Evolutionary conservation across 768 basidiomycete genomes (phyloP).

Genomic region (Saitozyma podzolica): DNA sequence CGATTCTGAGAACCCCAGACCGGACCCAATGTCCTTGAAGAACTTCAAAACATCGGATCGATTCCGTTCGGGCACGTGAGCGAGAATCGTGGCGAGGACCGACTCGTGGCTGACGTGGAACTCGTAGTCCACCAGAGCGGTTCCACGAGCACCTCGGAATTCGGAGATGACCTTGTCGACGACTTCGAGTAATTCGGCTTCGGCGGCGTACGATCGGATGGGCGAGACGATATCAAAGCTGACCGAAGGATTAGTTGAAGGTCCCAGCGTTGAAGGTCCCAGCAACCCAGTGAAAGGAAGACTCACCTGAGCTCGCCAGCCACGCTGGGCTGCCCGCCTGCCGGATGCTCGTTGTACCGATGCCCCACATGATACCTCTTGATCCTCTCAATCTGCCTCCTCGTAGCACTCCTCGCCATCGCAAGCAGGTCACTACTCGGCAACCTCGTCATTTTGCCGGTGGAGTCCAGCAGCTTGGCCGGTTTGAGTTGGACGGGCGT

Average conservation of each 20-base stretch:
- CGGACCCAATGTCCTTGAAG: conserved; percentile 23
- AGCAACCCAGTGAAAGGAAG: background rate
- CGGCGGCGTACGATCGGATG: conserved; percentile 40
- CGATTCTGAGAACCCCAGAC: conserved; percentile 2
- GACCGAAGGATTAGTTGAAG: background rate
- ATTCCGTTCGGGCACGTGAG: conserved; percentile 25
- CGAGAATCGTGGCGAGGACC: conserved; percentile 33
- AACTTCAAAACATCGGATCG: conserved; percentile 24
- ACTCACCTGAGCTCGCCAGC: conserved; percentile 41
- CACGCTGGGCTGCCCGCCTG: conserved; percentile 44
- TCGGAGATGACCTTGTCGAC: conserved; percentile 49
- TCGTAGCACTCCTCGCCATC: conserved; percentile 44
- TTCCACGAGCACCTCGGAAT: conserved; percentile 37
- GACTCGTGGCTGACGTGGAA: conserved; percentile 47
- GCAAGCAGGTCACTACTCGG: conserved; percentile 41
- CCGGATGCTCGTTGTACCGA: conserved; percentile 31
- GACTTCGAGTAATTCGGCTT: conserved; percentile 47
- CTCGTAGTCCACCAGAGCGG: conserved; percentile 40
- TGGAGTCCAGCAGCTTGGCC: conserved; percentile 72
- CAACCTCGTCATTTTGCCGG: conserved; percentile 43
- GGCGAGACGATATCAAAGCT: conserved; percentile 50
- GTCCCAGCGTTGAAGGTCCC: no score
- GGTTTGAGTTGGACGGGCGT: conserved; percentile 63
- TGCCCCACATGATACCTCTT: conserved; percentile 49
- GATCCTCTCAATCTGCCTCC: conserved; percentile 46